These are phyloP conservation scores for Lactarius tabidus DNA, from an alignment of 768 basidiomycete species.

Conservation along the genomic window DNA sequence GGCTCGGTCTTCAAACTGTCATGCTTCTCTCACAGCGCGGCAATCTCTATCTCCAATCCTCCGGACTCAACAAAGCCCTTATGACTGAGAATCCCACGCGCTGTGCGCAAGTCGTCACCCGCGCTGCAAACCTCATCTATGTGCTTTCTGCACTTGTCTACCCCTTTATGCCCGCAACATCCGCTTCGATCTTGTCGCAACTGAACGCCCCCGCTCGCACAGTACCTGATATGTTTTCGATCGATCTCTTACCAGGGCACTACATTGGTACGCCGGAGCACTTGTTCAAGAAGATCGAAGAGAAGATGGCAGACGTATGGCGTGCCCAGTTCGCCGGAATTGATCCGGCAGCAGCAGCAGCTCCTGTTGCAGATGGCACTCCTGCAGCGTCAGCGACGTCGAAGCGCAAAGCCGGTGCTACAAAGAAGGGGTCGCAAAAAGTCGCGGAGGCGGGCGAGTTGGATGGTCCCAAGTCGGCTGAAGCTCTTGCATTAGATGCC, in stretches of 20 bases:
- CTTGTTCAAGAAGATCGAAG: conserved; percentile 92
- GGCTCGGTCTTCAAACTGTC: conserved; percentile 79
- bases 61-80: conserved; percentile 86
- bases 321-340: conserved; percentile 72
- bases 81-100: conserved; percentile 76
- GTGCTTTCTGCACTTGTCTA: conserved; percentile 78
- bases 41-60: conserved; percentile 92
- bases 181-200: conserved; percentile 74
- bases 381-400: conserved; percentile 48
- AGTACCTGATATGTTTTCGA: conserved; percentile 66
- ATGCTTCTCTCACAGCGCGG: conserved; percentile 88
- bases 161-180: conserved; percentile 95
- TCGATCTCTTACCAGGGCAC: conserved; percentile 87
- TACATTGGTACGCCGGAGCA: conserved; percentile 80
- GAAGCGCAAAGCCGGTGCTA: conserved; percentile 48
- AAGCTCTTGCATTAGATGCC: conserved; percentile 66
- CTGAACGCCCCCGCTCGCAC: conserved; percentile 84
- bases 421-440: conserved; percentile 44
- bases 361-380: conserved; percentile 37
- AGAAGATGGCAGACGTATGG: conserved; percentile 83
- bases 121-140: conserved; percentile 92
- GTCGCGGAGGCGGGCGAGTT: conserved; percentile 34
- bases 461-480: conserved; percentile 63
- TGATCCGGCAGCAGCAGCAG: conserved; percentile 38
- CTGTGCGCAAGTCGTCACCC: conserved; percentile 85